Percentiles rank a stretch among this genome's conserved stretches.
phyloP scores from a whole-genome alignment of 306 rosid species.

The Vicia faba region DNA sequence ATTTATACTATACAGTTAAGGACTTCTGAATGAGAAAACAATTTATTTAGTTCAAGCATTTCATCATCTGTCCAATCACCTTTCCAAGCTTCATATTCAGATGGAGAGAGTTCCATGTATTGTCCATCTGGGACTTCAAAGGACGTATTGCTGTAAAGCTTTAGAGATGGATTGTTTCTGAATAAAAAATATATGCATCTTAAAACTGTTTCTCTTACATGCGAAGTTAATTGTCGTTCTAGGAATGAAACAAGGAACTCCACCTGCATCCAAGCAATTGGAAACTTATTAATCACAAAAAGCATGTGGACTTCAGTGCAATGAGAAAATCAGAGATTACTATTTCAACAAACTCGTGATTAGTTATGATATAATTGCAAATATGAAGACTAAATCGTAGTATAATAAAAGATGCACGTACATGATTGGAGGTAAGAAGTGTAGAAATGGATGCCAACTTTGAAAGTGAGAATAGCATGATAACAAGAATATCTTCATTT shows the following conservation, averaged over 20 bases:
- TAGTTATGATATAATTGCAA: not conserved
- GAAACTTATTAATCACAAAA: constrained; percentile 15
- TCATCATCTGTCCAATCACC: constrained; percentile 32
- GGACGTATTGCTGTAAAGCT: constrained; percentile 6
- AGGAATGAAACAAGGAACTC: constrained; percentile 63
- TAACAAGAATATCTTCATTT: constrained; percentile 57
- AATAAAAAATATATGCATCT: constrained; percentile 62
- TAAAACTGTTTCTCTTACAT: constrained; percentile 52
- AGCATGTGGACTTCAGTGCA: not conserved
- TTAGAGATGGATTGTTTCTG: constrained; percentile 39
- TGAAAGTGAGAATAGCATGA: constrained; percentile 72
- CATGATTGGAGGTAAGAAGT: constrained; percentile 60
- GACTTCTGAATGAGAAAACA: not conserved
- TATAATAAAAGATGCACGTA: constrained; percentile 37
- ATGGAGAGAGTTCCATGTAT: not conserved
- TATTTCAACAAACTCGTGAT: too few species aligned
- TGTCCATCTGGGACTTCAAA: constrained; percentile 20
- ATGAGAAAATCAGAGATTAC: too few species aligned
- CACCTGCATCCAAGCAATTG: constrained; percentile 53
- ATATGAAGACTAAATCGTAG: constrained; percentile 8
- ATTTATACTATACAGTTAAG: constrained; percentile 4
- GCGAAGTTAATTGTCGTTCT: constrained; percentile 44
- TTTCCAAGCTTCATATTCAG: constrained; percentile 31
- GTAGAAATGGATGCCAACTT: constrained; percentile 60
- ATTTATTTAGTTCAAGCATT: constrained; percentile 8